A percentile compares a stretch with the other conserved stretches of the same genome.
phyloP scores from a whole-genome alignment of 768 basidiomycete genomes.

The Coprinopsis sp. region DNA sequence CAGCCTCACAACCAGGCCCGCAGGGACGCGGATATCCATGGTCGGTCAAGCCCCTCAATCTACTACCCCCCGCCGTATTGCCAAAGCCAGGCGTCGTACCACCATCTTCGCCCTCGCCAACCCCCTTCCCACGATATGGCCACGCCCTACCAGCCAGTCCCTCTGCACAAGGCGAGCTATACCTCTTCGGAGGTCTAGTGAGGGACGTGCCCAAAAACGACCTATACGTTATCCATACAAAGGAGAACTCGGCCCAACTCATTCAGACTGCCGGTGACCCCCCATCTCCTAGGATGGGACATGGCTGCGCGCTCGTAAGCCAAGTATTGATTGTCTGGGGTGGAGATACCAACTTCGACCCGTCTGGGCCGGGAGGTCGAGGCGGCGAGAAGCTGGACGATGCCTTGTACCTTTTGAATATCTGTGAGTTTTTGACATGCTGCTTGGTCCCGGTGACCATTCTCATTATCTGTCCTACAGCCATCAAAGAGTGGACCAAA shows the following conservation, averaged over 20 bases:
- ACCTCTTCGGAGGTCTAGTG: slow-evolving; percentile 95
- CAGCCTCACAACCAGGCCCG: slow-evolving; percentile 24
- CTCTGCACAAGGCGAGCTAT: slow-evolving; percentile 82
- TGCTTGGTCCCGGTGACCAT: slow-evolving; percentile 3
- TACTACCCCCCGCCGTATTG: slow-evolving; percentile 63
- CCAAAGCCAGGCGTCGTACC: slow-evolving; percentile 59
- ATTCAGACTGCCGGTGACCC: slow-evolving; percentile 86
- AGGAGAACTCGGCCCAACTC: slow-evolving; percentile 73
- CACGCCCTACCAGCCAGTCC: slow-evolving; percentile 83
- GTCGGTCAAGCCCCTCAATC: slow-evolving; percentile 68
- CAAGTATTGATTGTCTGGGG: slow-evolving; percentile 98
- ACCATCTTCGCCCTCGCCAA: slow-evolving; percentile 69
- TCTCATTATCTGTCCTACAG: slow-evolving; percentile 34
- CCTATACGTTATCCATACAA: slow-evolving; percentile 82
- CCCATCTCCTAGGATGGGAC: slow-evolving; percentile 90
- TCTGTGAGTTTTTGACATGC: slow-evolving; percentile 54
- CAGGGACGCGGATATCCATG: slow-evolving; percentile 73
- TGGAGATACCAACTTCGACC: slow-evolving; percentile 87
- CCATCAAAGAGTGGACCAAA: slow-evolving; percentile 92
- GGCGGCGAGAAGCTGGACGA: slow-evolving; percentile 81
- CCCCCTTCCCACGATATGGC: slow-evolving; percentile 95
- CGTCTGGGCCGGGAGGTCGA: slow-evolving; percentile 30
- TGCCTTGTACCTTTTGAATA: slow-evolving; percentile 87
- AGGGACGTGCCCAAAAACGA: slow-evolving; percentile 88
- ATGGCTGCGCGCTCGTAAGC: slow-evolving; percentile 92